Percentiles rank a stretch among this genome's conserved stretches.
phyloP scores from a whole-genome alignment of 768 basidiomycete genomes.

The Agrocybe pediades region DNA sequence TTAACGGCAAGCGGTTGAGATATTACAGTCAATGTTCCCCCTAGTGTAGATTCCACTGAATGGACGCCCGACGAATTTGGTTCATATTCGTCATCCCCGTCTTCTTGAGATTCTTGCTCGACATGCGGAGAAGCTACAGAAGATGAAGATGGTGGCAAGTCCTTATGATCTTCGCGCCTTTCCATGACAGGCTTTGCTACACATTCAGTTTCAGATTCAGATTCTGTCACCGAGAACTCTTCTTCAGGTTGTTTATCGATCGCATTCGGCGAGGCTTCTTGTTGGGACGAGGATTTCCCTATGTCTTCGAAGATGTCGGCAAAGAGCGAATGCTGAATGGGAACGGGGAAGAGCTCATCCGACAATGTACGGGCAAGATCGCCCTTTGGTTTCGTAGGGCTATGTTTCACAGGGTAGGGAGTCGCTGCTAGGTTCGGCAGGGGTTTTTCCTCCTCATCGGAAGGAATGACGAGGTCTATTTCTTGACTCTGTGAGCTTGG shows the following conservation, averaged over 20 bases:
- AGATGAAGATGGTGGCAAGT: not conserved
- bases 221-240: slow-evolving; percentile 37
- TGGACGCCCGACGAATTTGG: not conserved
- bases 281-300: slow-evolving; percentile 9
- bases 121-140: not conserved
- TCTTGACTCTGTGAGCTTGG: slow-evolving; percentile 52
- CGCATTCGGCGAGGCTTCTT: not conserved
- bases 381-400: not conserved
- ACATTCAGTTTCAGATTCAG: slow-evolving; percentile 35
- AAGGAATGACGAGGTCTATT: slow-evolving; percentile 29
- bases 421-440: not conserved
- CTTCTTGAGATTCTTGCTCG: not conserved
- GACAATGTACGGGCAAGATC: slow-evolving; percentile 16
- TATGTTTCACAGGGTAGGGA: not conserved
- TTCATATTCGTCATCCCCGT: not conserved
- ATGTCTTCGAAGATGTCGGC: slow-evolving; percentile 14
- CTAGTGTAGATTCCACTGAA: not conserved
- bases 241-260: not conserved
- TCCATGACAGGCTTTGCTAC: not conserved
- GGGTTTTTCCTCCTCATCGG: not conserved
- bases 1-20: slow-evolving; percentile 34
- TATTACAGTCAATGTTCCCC: not conserved
- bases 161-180: too few relatives aligned
- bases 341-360: slow-evolving; percentile 22
- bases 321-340: slow-evolving; percentile 16